Evolutionary conservation across 352 stramenopile genomes (phyloP), one percentile per base, ranked within the genome.

Genomic region (Globisporangium radiosum): DNA sequence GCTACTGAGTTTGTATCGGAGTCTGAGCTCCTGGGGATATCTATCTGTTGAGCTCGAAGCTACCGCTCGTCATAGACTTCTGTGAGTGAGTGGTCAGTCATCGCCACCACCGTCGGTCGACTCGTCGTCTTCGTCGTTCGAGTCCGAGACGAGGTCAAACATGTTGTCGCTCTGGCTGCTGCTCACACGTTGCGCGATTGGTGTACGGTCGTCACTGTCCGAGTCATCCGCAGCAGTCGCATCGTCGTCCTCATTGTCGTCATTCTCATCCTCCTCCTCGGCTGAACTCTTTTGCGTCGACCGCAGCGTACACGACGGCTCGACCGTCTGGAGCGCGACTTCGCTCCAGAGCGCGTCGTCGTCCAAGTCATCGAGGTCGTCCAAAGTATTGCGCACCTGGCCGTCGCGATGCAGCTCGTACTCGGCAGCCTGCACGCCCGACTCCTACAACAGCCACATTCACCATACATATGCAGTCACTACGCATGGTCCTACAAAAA

Each of bases 101-200:
- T 40, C 8, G 48, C 13, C 25, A 42, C 14, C 5, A 38, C 13
- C 39, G 0, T 72, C 72, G 44, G 25, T 33, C 25, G 25, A 33
- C 25, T 75, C 54, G 4, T 75, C 66, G 8, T 76, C 64, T 59
- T 85, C 75, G 11, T 68, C 69, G 57, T 87, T 79, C 8, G 78
- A 87, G 56, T 87, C 75, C 14, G 73, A 73, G 4, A 88, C 76
- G 44, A 87, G 65, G 15, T 88, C 78, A 42, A 81, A 81, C 56
- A 66, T 65, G n/a, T 33, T 33, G 25, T 60, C 40, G 47, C 47
- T 33, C 50, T 53, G 17, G 13, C 45, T 55, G 70, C 33, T 14
- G 9, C 63, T 57, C 5, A 54, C 55, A 17, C 25, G 25, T 33
- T 33, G 25, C 25, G 25, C 25, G 25, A 33, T 33, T 3, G 25